Evolutionary conservation across 169 alveolate genomes (phyloP), one percentile per base, ranked within the genome.

Genomic region (Plasmodium adleri): DNA sequence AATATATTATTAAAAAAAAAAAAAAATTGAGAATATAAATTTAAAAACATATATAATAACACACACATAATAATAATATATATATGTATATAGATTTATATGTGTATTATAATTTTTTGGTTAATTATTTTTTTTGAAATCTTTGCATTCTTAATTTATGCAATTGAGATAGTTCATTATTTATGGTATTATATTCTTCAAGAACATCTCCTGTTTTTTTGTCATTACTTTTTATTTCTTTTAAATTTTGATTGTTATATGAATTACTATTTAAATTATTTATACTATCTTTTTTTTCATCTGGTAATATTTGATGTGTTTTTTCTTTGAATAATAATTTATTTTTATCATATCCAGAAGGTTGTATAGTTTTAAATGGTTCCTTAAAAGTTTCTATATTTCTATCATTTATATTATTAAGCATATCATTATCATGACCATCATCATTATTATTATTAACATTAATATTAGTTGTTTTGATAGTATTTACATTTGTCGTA

Each of bases 61-160:
- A 52, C 20, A 52, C 20, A 52, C 62, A 52, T 52, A 52, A 52
- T 52, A 52, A n/a, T n/a, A n/a, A 52, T 52, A 52, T 52, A 52
- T 3, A 52, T 52, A 52, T 52, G 5, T 15, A 52, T 52, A 52
- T 52, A 52, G 6, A 2, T 52, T n/a, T 52, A 52, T 52, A n/a
- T 15, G 9, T 10, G 62, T 5, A 52, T 52, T 12, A 3, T 15
- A 8, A 52, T 8, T 52, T n/a, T 52, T n/a, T 12, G 62, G 62
- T 12, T 12, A 70, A 56, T 56, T 80, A 67, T n/a, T 60, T 59
- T 60, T 66, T 80, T 26, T 59, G 72, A n/a, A 56, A 32, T n/a
- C 90, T 56, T 28, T 80, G 85, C 28, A 80, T 15, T 12, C 90
- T 66, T 24, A 80, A 52, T 80, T 68, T 80, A 28, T 80, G 90